Evolutionary conservation across 202 grass and related monocot species (phyloP), one percentile per base, ranked within the genome.

Genomic region (Zizania palustris): DNA sequence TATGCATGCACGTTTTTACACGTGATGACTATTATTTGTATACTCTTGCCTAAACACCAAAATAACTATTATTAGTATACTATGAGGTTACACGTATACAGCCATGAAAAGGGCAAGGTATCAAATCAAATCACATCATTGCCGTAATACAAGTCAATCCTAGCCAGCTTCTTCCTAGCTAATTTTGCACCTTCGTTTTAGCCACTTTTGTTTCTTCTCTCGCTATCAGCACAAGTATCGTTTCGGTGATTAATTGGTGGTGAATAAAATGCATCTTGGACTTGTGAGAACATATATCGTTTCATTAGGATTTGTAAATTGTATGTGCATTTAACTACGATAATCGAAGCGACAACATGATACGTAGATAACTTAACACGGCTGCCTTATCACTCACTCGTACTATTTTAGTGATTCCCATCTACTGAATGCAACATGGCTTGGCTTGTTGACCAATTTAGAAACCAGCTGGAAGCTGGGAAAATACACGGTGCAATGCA

Each of bases 241-340:
- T 45, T 74, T 45, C n/a, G 38, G 13, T 34, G 37, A 45, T 45
- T 34, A 59, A 60, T 34, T 60, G 4, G 3, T 61, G 1, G 38
- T 28, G 18, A 74, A 74, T 74, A 74, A 71, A 74, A 60, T 45
- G n/a, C 15, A 5, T 12, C 7, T 33, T 20, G 15, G 12, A 36
- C 34, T 35, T 14, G 11, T 35, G 28, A 34, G 57, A 60, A 60
- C 57, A 60, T 3, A 5, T 51, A 51, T 4, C 3, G 5, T 51
- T 36, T 16, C 67, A 11, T 39, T n/a, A 40, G 36, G 35, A 9
- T 51, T 51, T 11, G 14, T 41, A 64, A 16, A 54, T 19, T n/a
- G 46, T 36, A 54, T 9, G 11, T 71, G 28, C 45, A 69, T n/a
- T 69, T 45, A 40, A 19, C 10, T 50, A 60, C 6, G 16, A 20